phyloP scores from a whole-genome alignment of 2,329 filamentous ascomycete genomes.

The Calonectria crousiana region DNA sequence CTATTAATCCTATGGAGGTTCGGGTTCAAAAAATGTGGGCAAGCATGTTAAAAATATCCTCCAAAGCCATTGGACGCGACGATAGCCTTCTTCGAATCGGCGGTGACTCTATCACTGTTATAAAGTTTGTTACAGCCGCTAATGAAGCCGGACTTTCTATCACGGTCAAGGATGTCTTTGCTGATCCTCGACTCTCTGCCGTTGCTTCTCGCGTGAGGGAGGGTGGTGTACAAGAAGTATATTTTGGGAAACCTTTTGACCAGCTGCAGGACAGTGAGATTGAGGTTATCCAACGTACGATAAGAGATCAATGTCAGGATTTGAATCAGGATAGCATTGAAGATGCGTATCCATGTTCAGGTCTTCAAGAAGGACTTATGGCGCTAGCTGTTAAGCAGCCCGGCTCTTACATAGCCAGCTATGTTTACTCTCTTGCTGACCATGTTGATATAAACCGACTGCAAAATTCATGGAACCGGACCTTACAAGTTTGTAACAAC shows the following conservation, averaged over 20 bases:
- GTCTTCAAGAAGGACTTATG: constrained; percentile 52
- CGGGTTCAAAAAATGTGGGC: constrained; percentile 53
- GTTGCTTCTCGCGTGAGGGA: constrained; percentile 32
- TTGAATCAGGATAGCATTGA: background rate
- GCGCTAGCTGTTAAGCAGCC: constrained; percentile 24
- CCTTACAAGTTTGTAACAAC: background rate
- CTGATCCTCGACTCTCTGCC: constrained; percentile 11
- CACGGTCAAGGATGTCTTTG: constrained; percentile 60
- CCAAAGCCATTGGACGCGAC: constrained; percentile 37
- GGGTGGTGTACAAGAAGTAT: background rate
- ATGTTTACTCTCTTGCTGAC: background rate
- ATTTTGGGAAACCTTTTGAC: background rate
- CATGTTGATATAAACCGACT: background rate
- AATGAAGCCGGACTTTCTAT: constrained; percentile 53
- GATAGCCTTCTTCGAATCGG: constrained; percentile 63
- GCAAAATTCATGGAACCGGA: background rate
- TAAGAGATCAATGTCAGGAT: background rate
- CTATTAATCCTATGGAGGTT: constrained; percentile 14
- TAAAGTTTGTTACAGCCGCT: constrained; percentile 60
- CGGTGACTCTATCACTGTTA: constrained; percentile 62
- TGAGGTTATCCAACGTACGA: background rate
- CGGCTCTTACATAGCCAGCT: constrained; percentile 22
- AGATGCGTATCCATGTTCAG: constrained; percentile 46
- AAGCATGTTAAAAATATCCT: constrained; percentile 48
- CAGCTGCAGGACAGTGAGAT: background rate